Evolutionary conservation across 2,329 filamentous ascomycete genomes (phyloP), one percentile per base, ranked within the genome.

Genomic region (Ceratocystis diversiconidia): DNA sequence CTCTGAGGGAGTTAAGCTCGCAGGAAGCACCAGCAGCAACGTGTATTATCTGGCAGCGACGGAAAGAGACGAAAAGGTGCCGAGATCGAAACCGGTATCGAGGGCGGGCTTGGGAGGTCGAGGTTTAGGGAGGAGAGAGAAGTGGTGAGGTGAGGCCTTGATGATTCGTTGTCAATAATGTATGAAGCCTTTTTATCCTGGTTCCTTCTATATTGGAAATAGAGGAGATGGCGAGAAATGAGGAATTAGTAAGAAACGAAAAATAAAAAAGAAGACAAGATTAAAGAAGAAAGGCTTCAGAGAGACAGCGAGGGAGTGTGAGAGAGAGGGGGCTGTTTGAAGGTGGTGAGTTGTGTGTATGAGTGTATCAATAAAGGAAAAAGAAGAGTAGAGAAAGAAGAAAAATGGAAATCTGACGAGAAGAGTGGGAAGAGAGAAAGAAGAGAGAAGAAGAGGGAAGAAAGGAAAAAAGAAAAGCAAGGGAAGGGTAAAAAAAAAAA

Each of bases 71-170:
- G 60, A 43, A 50, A n/a, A 67, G 71, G 71, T 70, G 70, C 68
- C 70, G 73, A 70, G 70, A 72, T 72, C 25, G 61, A 62, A 41
- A 28, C 22, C 69, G 71, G 70, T 69, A 70, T 70, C 71, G 8
- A 25, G 22, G 48, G 48, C 48, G 22, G n/a, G 48, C 48, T 61
- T 48, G 28, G n/a, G 52, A 59, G 41, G 55, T 65, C 48, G 30
- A 30, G n/a, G 22, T 46, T 41, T 41, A 41, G 10, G 12, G 36
- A 41, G 46, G 43, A 25, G 30, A 7, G 28, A 63, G 44, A 52
- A 19, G 43, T 36, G 48, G 48, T 10, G n/a, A 52, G 22, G 48
- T 52, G 48, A 52, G 28, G 28, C 52, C 30, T 36, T 25, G 48
- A 52, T 32, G 48, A 57, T 25, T 55, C 46, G 30, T 30, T n/a